A percentile compares a stretch with the other conserved stretches of the same genome.
Evolutionary conservation across 2,329 filamentous ascomycete genomes (phyloP).

Genomic region (Epichloe baconii): DNA sequence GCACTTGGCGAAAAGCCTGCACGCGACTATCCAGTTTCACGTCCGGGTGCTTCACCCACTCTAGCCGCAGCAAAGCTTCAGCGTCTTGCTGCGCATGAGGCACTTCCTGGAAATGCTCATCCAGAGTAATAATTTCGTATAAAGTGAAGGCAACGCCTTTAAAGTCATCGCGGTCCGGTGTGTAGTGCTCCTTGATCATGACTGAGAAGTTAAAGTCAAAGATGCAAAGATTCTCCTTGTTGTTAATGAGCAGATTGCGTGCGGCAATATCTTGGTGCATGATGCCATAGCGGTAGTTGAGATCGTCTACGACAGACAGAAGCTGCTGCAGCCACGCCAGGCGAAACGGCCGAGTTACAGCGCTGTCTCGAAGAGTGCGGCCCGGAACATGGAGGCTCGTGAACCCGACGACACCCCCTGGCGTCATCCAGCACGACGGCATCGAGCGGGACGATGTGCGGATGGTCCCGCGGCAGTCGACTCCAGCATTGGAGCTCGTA

Average conservation of each 20-base stretch:
- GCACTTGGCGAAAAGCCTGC: conserved; percentile 13
- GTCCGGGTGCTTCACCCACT: conserved; percentile 20
- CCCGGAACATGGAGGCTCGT: conserved; percentile 17
- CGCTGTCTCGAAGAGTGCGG: conserved; percentile 16
- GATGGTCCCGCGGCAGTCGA: too few relatives aligned
- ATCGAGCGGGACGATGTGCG: conserved; percentile 14
- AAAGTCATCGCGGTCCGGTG: conserved; percentile 13
- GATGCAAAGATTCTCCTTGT: conserved; percentile 22
- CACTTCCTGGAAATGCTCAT: conserved; percentile 8
- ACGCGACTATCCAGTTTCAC: conserved; percentile 20
- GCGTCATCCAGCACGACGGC: conserved; percentile 21
- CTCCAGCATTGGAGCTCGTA: too few relatives aligned
- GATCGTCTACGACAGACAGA: conserved; percentile 20
- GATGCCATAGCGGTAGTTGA: conserved; percentile 25
- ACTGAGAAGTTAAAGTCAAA: conserved; percentile 22
- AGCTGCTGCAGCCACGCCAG: conserved; percentile 25
- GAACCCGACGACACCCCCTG: conserved; percentile 13
- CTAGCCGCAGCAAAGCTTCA: conserved; percentile 7
- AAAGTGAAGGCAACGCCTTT: conserved; percentile 21
- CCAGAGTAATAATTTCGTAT: conserved; percentile 17
- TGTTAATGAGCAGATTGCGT: conserved; percentile 22
- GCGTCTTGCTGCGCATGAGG: conserved; percentile 16
- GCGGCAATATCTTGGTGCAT: conserved; percentile 25
- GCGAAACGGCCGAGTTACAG: conserved; percentile 17
- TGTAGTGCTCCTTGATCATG: conserved; percentile 10